Evolutionary conservation across 75 land plant species (phyloP), one percentile per base, ranked within the genome.

Genomic region (Pseudotsuga menziesii): DNA sequence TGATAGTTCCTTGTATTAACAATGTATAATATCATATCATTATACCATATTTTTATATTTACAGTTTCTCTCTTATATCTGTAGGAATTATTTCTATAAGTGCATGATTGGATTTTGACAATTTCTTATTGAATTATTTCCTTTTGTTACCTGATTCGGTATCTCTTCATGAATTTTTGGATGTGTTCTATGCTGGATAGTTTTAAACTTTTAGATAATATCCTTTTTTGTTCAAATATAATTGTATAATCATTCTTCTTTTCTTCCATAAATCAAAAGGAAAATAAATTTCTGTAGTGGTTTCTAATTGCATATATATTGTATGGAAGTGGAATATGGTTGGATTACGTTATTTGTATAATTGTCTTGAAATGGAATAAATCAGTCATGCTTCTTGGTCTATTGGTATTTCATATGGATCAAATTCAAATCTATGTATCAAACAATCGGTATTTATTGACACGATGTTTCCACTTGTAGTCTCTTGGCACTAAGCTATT

Each of bases 331-430:
- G 91, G 90, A 92, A 76, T 94, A 87, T 83, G 99, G 99, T 97
- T 75, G 95, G 95, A 20, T 86, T 97, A 76, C 97, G 99, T 62
- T 97, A 97, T 59, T 80, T 88, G 56, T 94, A 97, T 78, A 97
- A 97, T 78, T 97, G 99, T 73, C 81, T 97, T 58, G 99, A 95
- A 56, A 89, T 97, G 97, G 99, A 97, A 76, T 97, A 97, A 78
- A 89, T 97, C 15, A 94, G 97, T 81, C 93, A 98, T 81, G 99
- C 99, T 75, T 97, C 97, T 52, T 97, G 98, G 39, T 92, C 97
- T 70, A 95, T 97, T 77, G 99, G 84, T 1, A 90, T 97, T 59
- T 97, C 99, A 22, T 97, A 92, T 80, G 99, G 99, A 64, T 97
- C 99, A 0, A 97, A 97, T 84, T 94, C 99, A 72, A 97, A 97